Base-by-base conservation (phyloP, 116 monocot genomes). In the Phalaenopsis hybrid region DNA sequence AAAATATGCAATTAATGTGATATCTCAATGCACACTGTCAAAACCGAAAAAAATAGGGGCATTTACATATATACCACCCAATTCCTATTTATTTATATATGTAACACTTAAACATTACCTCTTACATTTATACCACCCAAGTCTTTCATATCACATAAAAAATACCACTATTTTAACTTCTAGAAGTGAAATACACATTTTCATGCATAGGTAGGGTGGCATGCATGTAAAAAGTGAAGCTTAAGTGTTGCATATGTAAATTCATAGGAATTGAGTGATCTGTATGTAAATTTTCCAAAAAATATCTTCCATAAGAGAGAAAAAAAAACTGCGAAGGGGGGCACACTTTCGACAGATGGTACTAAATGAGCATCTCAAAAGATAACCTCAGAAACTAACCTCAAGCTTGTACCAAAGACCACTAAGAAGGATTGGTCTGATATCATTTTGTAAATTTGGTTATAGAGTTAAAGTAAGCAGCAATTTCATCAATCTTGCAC, bases 401-500 rank as follows among this genome's bases (percentile, higher is more conserved):
- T 50, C 77, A 77, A 77, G 11, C 48, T 77, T 77, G 77, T 58
- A 77, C 43, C 73, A 1, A 82, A 79, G 57, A 69, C 55, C 52
- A 67, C 41, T 67, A 76, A 76, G 3, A 59, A 55, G 75, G 69
- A 70, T 69, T 80, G 67, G 78, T 34, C 52, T 81, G 79, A 23
- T 70, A 63, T 78, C 48, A 81, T 80, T 78, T 85, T 81, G 58
- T 49, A 76, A 79, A 80, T 67, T 86, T 86, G 82, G 82, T 84
- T 49, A 81, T 69, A 46, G 51, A 81, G 37, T 57, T 48, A 83
- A 85, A 79, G 83, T 82, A 86, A 88, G 88, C 81, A 89, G 88
- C 84, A 82, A 83, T 59, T 84, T 79, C 52, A 86, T 89, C 79
- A 85, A 82, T 74, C 68, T 91, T 88, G 86, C 87, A 90, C 83